A percentile compares a stretch with the other conserved stretches of the same genome.
Conservation (phyloP, 768 basidiomycete genomes). For the Termitomyces sp. region DNA sequence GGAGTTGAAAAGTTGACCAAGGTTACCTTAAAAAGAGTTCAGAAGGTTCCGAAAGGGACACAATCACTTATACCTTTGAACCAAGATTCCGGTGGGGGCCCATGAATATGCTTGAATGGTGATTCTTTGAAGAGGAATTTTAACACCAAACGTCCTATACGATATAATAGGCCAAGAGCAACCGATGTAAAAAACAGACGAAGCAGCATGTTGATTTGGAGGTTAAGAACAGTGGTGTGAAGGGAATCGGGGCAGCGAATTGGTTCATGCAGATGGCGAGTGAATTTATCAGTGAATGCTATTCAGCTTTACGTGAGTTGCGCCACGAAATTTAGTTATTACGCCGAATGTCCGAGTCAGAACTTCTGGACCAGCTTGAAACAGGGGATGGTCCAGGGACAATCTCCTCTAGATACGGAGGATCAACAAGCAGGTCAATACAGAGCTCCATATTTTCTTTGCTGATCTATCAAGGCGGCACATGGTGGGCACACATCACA, state of each 20-base stretch:
- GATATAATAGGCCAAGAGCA: conserved; percentile 1
- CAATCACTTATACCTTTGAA: conserved; percentile 20
- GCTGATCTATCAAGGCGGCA: neutral
- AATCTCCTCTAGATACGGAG: conserved; percentile 3
- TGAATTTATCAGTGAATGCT: neutral
- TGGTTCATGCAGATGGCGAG: neutral
- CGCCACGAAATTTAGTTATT: conserved; percentile 6
- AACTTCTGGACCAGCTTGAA: neutral
- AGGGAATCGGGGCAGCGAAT: neutral
- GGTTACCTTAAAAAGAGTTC: conserved; percentile 24
- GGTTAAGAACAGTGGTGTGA: neutral
- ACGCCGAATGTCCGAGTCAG: neutral
- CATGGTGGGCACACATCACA: conserved; percentile 1
- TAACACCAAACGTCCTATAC: conserved; percentile 7
- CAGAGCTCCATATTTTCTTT: neutral
- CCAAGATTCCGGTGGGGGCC: conserved; percentile 28
- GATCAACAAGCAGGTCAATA: neutral
- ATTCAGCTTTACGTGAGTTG: conserved; percentile 8
- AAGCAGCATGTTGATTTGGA: neutral
- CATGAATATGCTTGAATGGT: conserved; percentile 24
- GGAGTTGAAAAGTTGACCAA: conserved; percentile 35
- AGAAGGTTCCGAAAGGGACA: neutral
- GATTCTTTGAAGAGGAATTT: conserved; percentile 8
- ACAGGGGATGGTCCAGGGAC: conserved; percentile 2
- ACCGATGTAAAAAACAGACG: neutral